Conservation (phyloP, 140 eudicot species). For the Stevia rebaudiana region DNA sequence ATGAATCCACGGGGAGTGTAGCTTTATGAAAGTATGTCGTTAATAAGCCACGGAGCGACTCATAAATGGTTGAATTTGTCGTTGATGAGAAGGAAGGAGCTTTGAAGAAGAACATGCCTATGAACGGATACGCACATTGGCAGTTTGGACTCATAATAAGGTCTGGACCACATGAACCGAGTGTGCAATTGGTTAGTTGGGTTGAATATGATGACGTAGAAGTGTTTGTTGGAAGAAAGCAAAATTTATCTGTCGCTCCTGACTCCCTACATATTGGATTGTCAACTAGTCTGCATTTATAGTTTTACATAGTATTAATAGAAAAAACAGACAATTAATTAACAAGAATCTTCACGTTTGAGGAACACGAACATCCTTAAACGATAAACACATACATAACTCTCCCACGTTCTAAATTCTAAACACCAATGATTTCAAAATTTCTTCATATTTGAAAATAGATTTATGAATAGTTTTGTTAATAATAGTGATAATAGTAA, state of each 20-base stretch:
- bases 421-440: too few species aligned
- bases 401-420: too few species aligned
- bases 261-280: conserved; percentile 44
- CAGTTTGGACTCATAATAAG: conserved; percentile 69
- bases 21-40: conserved; percentile 20
- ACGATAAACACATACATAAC: too few species aligned
- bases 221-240: conserved; percentile 29
- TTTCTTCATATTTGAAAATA: too few species aligned
- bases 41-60: conserved; percentile 28
- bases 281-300: conserved; percentile 36
- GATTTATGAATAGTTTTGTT: too few species aligned
- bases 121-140: conserved; percentile 65
- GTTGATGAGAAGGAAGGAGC: conserved; percentile 63
- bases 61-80: conserved; percentile 34
- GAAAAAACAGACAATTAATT: too few species aligned
- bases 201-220: conserved; percentile 47
- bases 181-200: conserved; percentile 36
- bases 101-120: conserved; percentile 46
- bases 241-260: conserved; percentile 32
- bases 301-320: neutral
- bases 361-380: too few species aligned
- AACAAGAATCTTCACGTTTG: too few species aligned
- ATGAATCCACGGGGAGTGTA: conserved; percentile 59
- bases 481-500: too few species aligned
- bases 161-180: conserved; percentile 34